Evolutionary conservation across 768 basidiomycete species (phyloP), one percentile per base, ranked within the genome.

Genomic region (Termitomyces heimii): DNA sequence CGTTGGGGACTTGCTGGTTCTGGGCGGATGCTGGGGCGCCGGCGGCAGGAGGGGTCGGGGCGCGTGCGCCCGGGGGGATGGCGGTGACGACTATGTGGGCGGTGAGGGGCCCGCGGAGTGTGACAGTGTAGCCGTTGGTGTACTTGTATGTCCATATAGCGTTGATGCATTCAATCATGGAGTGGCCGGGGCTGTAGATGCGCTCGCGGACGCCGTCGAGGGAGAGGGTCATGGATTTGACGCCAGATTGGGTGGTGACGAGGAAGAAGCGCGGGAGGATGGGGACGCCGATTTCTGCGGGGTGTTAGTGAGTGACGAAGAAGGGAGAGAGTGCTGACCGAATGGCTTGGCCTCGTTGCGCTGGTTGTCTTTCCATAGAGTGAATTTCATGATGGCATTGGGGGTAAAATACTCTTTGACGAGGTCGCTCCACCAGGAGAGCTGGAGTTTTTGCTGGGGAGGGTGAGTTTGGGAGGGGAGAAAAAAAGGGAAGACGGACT

Each of bases 331-430:
- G 24, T 34, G 74, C 87, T 48, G 54, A 92, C 91, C 89, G 63
- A 94, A 92, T 9, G 86, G 86, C 65, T 91, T 93, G 32, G 90
- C 89, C 66, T 92, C 92, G 26, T 77, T 80, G 63, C 77, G 80
- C 66, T 84, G 82, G 63, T 88, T 91, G 68, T 92, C 90, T 67
- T 89, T 89, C 91, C 91, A 92, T n/a, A 93, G 71, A 3, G 89
- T 92, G 62, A 93, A 78, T 67, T 84, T 89, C 82, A 92, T 83
- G 46, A 81, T 70, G 22, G 89, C 86, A 57, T 82, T 82, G 2
- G 83, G 78, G 9, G 82, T 82, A 65, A 92, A 93, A 61, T 85
- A 92, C 29, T 86, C 82, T 49, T 77, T 76, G 58, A 91, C 80
- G 37, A 90, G 64, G 3, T 74, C 72, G 12, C 75, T 74, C 92